Evolutionary conservation across 768 basidiomycete species (phyloP), one percentile per base, ranked within the genome.

Genomic region (Guyanaporus albipodus): DNA sequence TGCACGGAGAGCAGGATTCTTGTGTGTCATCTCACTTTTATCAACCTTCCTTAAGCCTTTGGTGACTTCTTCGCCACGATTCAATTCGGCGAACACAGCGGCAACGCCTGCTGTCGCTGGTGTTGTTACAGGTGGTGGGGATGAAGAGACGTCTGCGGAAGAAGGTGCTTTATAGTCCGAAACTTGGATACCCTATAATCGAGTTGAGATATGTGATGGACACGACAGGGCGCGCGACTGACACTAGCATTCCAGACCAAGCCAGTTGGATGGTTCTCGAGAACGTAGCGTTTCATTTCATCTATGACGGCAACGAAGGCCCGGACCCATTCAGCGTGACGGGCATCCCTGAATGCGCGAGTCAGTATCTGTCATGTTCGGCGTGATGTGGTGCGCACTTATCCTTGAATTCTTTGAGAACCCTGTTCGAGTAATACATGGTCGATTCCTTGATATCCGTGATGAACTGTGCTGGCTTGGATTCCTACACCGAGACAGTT

Each of bases 1-100:
- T 14, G 73, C 79, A 24, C 96, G 73, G 29, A 99, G 69, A 9
- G 82, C 78, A 0, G 96, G 95, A 60, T 99, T 98, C 76, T 99
- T 98, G 74, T 99, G 96, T 4, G 93, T 97, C 93, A 95, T 94
- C 66, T 97, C 87, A 53, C 89, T 93, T 73, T 83, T 87, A 62
- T 93, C 90, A 23, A 99, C 96, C 66, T 96, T 97, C 55, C 87
- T 83, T 57, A 99, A 67, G 10, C 88, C 84, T 61, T 87, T 89
- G 6, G 95, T 98, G 27, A 99, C 85, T 4, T 85, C 83, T 52
- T 83, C 88, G 1, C 95, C 94, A 33, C 85, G 79, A 61, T 97
- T 97, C 37, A 99, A 70, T 44, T 91, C 80, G 2, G 92, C 91
- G 46, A 99, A 94, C 21, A 99, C 87, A 4, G 88, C 87, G 10